Evolutionary conservation across 2,329 filamentous ascomycete species (phyloP).

Genomic region (Botrytis elliptica): DNA sequence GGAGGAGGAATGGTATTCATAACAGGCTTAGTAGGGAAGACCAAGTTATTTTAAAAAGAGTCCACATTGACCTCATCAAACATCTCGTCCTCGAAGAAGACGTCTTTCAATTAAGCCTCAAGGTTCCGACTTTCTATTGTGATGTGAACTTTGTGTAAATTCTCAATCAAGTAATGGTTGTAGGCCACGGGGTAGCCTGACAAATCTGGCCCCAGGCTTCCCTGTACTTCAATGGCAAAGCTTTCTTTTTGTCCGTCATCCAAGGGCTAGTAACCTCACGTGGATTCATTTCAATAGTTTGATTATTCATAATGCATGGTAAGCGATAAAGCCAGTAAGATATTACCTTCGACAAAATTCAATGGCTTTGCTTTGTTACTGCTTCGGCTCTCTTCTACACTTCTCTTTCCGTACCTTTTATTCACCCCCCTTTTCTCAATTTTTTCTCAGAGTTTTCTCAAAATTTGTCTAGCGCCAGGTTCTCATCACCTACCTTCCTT

Average conservation of each 20-base stretch:
- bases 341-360: background rate
- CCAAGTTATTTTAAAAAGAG: background rate
- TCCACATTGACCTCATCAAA: background rate
- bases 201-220: background rate
- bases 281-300: background rate
- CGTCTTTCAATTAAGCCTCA: background rate
- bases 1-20: background rate
- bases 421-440: background rate
- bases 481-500: background rate
- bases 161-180: background rate
- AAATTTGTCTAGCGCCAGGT: background rate
- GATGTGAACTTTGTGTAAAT: background rate
- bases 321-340: background rate
- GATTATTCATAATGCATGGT: background rate
- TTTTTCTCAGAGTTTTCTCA: background rate
- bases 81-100: background rate
- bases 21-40: too few species aligned
- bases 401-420: background rate
- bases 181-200: background rate
- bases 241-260: background rate
- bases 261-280: background rate
- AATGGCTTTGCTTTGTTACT: background rate
- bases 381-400: background rate
- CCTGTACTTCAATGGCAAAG: background rate
- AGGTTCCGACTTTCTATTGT: rapidly evolving